Percentiles rank a stretch among this genome's conserved stretches.
phyloP scores from a whole-genome alignment of 805 yeast genomes.

The Starmerella geochares region DNA sequence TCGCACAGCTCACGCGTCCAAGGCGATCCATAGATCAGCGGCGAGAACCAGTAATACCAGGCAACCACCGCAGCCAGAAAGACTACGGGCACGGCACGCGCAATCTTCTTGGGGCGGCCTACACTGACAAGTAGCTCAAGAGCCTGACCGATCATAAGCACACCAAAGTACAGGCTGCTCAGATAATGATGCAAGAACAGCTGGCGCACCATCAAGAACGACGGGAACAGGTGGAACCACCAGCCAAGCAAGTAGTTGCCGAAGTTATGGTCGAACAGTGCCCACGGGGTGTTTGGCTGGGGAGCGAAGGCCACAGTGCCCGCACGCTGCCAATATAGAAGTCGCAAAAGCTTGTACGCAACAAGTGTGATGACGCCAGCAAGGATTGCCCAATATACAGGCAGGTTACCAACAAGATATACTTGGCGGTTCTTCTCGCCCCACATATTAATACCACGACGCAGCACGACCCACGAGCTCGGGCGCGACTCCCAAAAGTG shows the following conservation, averaged over 20 bases:
- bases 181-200: constrained; percentile 86
- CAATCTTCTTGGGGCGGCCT: constrained; percentile 18
- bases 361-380: constrained; percentile 29
- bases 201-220: constrained; percentile 78
- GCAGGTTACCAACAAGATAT: constrained; percentile 56
- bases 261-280: constrained; percentile 31
- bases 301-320: constrained; percentile 10
- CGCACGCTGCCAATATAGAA: constrained; percentile 36
- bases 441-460: constrained; percentile 53
- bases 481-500: constrained; percentile 49
- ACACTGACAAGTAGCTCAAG: constrained; percentile 32
- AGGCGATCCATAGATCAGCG: constrained; percentile 64
- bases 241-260: constrained; percentile 48
- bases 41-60: constrained; percentile 53
- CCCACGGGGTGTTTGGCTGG: constrained; percentile 26
- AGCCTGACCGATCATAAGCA: constrained; percentile 60
- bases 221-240: constrained; percentile 49
- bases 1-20: constrained; percentile 70
- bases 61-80: constrained; percentile 43
- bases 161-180: constrained; percentile 83
- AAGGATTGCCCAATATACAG: constrained; percentile 43
- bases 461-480: constrained; percentile 50
- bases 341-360: constrained; percentile 26
- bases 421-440: constrained; percentile 38
- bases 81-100: constrained; percentile 36